These are phyloP conservation scores for Echites panduratus DNA, from an alignment of 257 asterid species.

Conservation along the genomic window DNA sequence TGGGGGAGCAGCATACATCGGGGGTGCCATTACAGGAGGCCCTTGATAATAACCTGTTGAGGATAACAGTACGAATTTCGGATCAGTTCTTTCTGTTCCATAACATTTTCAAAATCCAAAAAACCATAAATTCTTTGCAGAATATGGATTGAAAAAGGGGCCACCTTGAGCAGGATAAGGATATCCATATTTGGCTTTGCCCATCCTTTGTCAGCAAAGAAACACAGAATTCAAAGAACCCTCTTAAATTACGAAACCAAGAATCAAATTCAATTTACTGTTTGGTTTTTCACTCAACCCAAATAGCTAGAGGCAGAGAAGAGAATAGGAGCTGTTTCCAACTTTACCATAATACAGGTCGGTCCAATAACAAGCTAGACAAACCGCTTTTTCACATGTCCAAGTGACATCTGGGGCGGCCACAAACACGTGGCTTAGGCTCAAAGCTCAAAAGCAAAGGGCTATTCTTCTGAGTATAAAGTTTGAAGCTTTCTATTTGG, in stretches of 20 bases:
- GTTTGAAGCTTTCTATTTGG: background rate
- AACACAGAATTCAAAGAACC: too few relatives aligned
- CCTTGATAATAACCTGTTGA: constrained; percentile 6
- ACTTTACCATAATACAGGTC: background rate
- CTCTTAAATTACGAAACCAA: too few relatives aligned
- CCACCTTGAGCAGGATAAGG: constrained; percentile 10
- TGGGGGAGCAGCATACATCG: constrained; percentile 12
- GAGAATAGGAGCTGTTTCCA: background rate
- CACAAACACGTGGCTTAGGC: constrained; percentile 9
- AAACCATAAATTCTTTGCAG: background rate
- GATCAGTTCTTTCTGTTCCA: background rate
- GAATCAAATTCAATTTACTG: too few relatives aligned
- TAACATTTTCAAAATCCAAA: background rate
- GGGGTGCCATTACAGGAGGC: constrained; percentile 20
- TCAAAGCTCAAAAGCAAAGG: background rate
- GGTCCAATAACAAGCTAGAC: too few relatives aligned
- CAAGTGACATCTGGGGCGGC: constrained; percentile 11
- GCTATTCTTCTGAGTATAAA: background rate
- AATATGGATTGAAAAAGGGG: background rate
- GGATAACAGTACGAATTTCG: too few relatives aligned
- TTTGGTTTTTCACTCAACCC: too few relatives aligned
- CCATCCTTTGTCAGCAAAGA: background rate
- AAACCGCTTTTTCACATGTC: background rate
- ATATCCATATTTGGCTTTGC: background rate
- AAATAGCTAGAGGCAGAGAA: background rate